A percentile compares a stretch with the other conserved stretches of the same genome.
phyloP scores from a whole-genome alignment of 202 grass and related monocot genomes.

The Setaria italica region DNA sequence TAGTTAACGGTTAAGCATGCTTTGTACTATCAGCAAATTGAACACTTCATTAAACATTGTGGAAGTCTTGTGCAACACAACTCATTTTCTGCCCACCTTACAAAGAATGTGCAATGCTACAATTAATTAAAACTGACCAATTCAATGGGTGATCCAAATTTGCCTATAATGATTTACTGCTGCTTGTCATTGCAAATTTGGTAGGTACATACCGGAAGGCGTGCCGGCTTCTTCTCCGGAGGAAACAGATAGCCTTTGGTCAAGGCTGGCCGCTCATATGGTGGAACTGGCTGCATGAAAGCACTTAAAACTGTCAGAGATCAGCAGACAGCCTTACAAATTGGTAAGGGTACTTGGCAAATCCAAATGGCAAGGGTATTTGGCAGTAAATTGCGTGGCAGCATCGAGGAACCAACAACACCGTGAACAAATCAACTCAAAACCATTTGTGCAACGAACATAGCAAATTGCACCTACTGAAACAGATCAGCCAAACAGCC shows the following conservation, averaged over 20 bases:
- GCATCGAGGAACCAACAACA: background rate
- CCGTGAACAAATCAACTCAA: background rate
- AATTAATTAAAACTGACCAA: background rate
- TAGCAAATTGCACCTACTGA: background rate
- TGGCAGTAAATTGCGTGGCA: background rate
- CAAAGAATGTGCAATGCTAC: conserved; percentile 6
- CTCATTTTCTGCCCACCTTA: background rate
- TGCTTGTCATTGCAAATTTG: conserved; percentile 26
- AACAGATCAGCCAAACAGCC: background rate
- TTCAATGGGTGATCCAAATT: background rate
- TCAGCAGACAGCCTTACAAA: conserved; percentile 14
- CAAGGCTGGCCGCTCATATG: conserved; percentile 91
- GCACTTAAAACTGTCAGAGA: conserved; percentile 23
- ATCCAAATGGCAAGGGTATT: no score
- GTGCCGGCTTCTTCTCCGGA: conserved; percentile 86
- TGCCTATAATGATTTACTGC: background rate
- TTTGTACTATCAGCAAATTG: background rate
- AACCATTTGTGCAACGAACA: background rate
- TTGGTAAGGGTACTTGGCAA: background rate
- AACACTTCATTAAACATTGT: background rate
- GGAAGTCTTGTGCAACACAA: conserved; percentile 11
- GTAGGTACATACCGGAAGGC: conserved; percentile 74
- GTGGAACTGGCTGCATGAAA: conserved; percentile 69
- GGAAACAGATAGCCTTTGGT: conserved; percentile 96
- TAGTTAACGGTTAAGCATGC: background rate